Evolutionary conservation across 306 rosid species (phyloP), one percentile per base, ranked within the genome.

Genomic region (Hippophae gyantsensis): DNA sequence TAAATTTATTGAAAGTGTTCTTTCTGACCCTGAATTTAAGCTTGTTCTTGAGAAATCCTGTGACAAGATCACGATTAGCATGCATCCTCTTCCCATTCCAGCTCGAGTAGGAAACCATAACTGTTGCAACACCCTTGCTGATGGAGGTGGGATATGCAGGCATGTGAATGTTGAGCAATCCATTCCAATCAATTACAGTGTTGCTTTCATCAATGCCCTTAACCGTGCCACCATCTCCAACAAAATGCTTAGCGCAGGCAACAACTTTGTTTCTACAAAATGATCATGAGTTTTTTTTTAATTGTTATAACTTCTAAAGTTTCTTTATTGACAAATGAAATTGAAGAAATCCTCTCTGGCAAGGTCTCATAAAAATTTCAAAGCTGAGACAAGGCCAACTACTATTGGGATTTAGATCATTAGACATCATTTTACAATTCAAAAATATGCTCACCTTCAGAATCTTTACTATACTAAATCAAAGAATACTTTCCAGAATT

Each of bases 211-310:
- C 82, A 58, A 92, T 80, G 52, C 98, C 98, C 73, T 69, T 74
- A 65, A 57, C 82, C 13, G 98, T 92, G 70, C 98, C 98, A 47
- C 98, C 98, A 66, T 92, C 98, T 69, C 98, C 98, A 50, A 92
- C 57, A 46, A 61, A 92, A 68, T 92, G 98, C 89, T 92, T 92
- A 52, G 95, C 96, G 72, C 98, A 92, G 55, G 98, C 98, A 26
- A 93, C 95, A 72, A 92, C 86, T 75, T 92, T 92, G 74, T 73
- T 77, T 73, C 98, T 92, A 54, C 12, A 48, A 73, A 67, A 45
- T 26, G 54, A 61, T 5, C 45, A 42, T 7, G 54, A 49, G 13
- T 49, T 49, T 14, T 49, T 49, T 12, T 14, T 11, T 12, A 1
- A 12, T 12, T 49, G 53, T 13, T 49, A 7, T 49, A 1, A 49